These are phyloP conservation scores for Saturnispora quitensis DNA, from an alignment of 805 yeast genomes.

Conservation along the genomic window DNA sequence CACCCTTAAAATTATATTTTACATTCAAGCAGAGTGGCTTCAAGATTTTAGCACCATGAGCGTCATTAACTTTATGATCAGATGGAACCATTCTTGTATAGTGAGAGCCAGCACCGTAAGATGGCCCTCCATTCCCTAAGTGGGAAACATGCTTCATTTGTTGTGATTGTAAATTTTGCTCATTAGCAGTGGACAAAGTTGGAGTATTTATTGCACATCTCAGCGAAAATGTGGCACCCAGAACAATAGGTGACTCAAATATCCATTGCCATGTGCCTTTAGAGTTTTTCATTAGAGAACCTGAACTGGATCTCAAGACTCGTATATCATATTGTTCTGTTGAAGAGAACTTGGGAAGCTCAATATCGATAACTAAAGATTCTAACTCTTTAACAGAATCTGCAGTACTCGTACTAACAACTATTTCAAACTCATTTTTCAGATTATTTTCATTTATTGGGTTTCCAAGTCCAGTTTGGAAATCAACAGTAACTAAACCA, in stretches of 20 bases:
- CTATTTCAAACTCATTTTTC: constrained; percentile 54
- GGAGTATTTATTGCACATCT: constrained; percentile 8
- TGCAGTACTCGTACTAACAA: constrained; percentile 7
- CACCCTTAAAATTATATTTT: constrained; percentile 53
- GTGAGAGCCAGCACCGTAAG: background rate
- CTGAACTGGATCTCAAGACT: constrained; percentile 11
- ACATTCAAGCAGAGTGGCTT: constrained; percentile 41
- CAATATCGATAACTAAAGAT: constrained; percentile 33
- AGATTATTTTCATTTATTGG: constrained; percentile 7
- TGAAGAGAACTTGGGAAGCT: constrained; percentile 17
- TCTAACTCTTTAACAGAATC: constrained; percentile 35
- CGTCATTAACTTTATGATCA: background rate
- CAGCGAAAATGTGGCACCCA: constrained; percentile 11
- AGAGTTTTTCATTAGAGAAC: constrained; percentile 6
- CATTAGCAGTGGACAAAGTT: background rate
- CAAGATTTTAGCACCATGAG: background rate
- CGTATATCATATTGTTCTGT: constrained; percentile 6
- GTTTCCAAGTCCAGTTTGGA: constrained; percentile 43
- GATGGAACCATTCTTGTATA: background rate
- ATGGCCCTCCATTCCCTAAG: background rate
- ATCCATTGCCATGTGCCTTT: constrained; percentile 11
- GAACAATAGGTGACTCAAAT: constrained; percentile 14
- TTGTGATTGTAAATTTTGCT: background rate
- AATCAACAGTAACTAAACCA: constrained; percentile 51
- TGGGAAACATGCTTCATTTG: background rate